Conservation (phyloP, 1,284 basidiomycete genomes). For the Cryptococcus sp. region DNA sequence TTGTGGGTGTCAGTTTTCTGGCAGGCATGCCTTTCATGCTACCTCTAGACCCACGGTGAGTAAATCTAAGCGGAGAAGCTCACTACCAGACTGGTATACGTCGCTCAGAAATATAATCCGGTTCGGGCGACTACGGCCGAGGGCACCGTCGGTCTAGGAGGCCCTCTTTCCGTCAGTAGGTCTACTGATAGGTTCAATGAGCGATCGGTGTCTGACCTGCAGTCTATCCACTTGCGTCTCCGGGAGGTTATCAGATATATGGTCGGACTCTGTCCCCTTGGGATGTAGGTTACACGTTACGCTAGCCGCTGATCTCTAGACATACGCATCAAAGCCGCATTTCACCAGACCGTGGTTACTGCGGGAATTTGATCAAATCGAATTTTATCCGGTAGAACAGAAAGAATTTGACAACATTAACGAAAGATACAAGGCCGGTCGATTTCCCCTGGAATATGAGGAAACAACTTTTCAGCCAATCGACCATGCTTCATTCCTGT, state of each 20-base stretch:
- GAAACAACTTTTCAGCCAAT: slow-evolving; percentile 54
- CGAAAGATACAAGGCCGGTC: slow-evolving; percentile 59
- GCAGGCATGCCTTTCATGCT: slow-evolving; percentile 37
- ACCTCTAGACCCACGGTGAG: slow-evolving; percentile 55
- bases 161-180: slow-evolving; percentile 30
- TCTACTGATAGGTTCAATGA: slow-evolving; percentile 1
- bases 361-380: slow-evolving; percentile 61
- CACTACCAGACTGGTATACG: slow-evolving; percentile 14
- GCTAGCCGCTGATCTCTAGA: slow-evolving; percentile 46
- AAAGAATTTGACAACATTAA: slow-evolving; percentile 51
- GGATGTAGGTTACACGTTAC: slow-evolving; percentile 15
- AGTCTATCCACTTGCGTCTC: slow-evolving; percentile 64
- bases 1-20: slow-evolving; percentile 33
- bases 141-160: slow-evolving; percentile 55
- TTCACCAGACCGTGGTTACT: slow-evolving; percentile 59
- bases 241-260: slow-evolving; percentile 63
- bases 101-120: slow-evolving; percentile 50
- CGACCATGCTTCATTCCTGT: slow-evolving; percentile 53
- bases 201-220: too few relatives aligned
- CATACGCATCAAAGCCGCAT: slow-evolving; percentile 44
- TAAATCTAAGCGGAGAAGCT: not conserved
- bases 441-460: slow-evolving; percentile 56
- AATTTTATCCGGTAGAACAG: slow-evolving; percentile 35
- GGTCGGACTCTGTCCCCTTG: slow-evolving; percentile 44
- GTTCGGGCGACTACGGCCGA: slow-evolving; percentile 44